phyloP scores from a whole-genome alignment of 441 rosid genomes.

The Lepidium campestre region DNA sequence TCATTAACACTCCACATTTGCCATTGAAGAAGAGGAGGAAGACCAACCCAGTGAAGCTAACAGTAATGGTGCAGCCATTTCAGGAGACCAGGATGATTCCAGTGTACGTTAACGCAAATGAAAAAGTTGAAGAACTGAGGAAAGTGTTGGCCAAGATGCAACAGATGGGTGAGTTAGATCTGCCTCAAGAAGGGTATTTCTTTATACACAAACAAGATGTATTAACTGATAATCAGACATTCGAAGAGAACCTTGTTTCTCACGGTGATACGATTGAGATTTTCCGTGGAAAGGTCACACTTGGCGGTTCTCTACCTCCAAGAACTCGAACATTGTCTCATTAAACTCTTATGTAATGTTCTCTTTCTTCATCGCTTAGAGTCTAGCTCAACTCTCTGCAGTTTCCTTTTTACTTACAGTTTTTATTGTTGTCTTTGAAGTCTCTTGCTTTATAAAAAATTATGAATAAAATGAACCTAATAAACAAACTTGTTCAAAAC shows the following conservation, averaged over 20 bases:
- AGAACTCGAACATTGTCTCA: not conserved
- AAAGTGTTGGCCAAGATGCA: conserved; percentile 53
- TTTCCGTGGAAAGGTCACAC: conserved; percentile 41
- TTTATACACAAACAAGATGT: conserved; percentile 57
- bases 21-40: conserved; percentile 1
- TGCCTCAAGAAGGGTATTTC: conserved; percentile 60
- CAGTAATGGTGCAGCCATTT: conserved; percentile 54
- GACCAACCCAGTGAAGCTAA: conserved; percentile 34
- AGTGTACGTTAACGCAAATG: conserved; percentile 50
- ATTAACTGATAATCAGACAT: conserved; percentile 59
- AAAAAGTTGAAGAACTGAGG: conserved; percentile 55
- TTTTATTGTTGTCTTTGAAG: not conserved
- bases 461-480: no score
- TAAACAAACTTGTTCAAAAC: not conserved
- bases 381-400: not conserved
- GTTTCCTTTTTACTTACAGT: not conserved
- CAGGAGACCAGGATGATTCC: conserved; percentile 44
- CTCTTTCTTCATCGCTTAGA: not conserved
- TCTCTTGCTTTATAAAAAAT: not conserved
- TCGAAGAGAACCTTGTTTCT: conserved; percentile 52
- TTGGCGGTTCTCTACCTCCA: not conserved
- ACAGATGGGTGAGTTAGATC: conserved; percentile 34
- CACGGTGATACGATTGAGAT: conserved; percentile 64
- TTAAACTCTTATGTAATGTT: not conserved
- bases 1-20: conserved; percentile 10